A percentile compares a stretch with the other conserved stretches of the same genome.
phyloP scores from a whole-genome alignment of 192 early-diverging fungal genomes.

The Podila horticola region DNA sequence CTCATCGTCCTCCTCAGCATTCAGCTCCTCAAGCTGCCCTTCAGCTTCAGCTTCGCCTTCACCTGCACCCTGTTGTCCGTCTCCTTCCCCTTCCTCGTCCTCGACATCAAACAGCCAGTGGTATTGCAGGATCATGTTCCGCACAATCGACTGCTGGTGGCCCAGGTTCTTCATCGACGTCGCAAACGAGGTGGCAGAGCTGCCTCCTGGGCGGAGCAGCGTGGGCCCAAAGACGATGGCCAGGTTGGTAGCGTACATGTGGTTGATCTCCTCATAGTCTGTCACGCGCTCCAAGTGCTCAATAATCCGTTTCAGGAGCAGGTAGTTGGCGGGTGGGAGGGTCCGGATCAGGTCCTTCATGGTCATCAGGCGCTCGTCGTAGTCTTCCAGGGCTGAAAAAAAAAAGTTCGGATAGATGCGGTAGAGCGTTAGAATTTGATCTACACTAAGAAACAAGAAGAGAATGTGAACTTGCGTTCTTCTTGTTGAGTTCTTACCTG shows the following conservation, averaged over 20 bases:
- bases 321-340: constrained; percentile 70
- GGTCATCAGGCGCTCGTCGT: constrained; percentile 76
- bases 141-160: constrained; percentile 76
- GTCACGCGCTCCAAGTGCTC: constrained; percentile 82
- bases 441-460: neutral
- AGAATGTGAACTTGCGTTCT: neutral
- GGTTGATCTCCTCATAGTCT: constrained; percentile 81
- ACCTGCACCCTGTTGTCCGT: neutral
- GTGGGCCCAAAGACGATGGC: constrained; percentile 98
- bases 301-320: constrained; percentile 72
- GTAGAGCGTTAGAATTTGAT: neutral
- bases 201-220: constrained; percentile 73
- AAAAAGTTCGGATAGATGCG: neutral
- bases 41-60: neutral
- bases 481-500: constrained; percentile 44
- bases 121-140: constrained; percentile 79
- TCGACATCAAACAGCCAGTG: constrained; percentile 83
- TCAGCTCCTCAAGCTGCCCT: neutral
- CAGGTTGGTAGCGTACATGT: constrained; percentile 92
- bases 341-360: constrained; percentile 75
- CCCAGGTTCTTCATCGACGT: constrained; percentile 79
- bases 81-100: constrained; percentile 47
- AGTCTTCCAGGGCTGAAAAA: constrained; percentile 63
- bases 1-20: neutral
- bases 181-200: constrained; percentile 62